Evolutionary conservation across 129 eudicot species (phyloP).

Genomic region (Sambucus nigra): DNA sequence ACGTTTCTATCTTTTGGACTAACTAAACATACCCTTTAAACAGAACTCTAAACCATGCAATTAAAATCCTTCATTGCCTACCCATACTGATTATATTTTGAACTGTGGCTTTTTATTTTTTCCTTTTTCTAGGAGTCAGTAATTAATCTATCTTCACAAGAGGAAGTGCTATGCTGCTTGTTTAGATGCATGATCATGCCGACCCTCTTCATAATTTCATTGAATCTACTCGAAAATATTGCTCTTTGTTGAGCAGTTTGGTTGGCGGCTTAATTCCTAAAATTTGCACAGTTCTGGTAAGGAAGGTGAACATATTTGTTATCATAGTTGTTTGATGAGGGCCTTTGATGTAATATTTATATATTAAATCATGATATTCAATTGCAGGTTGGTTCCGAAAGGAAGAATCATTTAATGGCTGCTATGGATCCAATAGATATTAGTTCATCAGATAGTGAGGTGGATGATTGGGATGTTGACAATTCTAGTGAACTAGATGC

Average conservation of each 20-base stretch:
- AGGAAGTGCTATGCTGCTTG: neutral
- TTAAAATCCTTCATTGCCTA: no score
- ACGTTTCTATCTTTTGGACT: no score
- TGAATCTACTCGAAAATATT: conserved; percentile 1
- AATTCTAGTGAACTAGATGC: conserved; percentile 12
- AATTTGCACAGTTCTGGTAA: conserved; percentile 3
- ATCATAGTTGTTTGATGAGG: neutral
- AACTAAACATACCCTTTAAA: no score
- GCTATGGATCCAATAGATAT: conserved; percentile 23
- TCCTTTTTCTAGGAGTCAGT: no score
- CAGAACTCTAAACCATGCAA: no score
- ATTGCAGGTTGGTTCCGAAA: conserved; percentile 13
- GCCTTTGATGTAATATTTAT: neutral
- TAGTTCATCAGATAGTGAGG: conserved; percentile 34
- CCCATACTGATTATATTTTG: neutral
- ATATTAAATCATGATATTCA: neutral
- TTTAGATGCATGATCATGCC: conserved; percentile 25
- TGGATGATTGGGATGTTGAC: conserved; percentile 43
- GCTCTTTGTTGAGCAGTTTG: conserved; percentile 14
- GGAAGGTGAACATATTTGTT: neutral
- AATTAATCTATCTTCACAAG: no score
- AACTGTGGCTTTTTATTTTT: neutral
- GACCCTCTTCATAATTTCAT: conserved; percentile 10
- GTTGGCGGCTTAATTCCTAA: neutral
- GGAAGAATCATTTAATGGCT: conserved; percentile 13